phyloP scores from a whole-genome alignment of 768 basidiomycete species.

The Holtermanniella nyarrowii region DNA sequence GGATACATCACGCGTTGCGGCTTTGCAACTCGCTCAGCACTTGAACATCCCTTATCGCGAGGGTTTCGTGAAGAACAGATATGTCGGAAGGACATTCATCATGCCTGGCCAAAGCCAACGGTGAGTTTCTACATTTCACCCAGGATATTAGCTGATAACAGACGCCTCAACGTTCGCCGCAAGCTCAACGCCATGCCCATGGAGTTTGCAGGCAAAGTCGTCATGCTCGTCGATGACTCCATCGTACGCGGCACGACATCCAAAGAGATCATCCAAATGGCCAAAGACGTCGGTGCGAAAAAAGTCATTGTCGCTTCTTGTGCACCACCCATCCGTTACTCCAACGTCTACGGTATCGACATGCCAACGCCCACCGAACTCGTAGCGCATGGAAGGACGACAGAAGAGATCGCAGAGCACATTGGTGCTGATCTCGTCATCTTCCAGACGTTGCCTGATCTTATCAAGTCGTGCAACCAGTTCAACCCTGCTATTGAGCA shows the following conservation, averaged over 20 bases:
- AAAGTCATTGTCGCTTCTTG: slow-evolving; percentile 94
- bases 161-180: slow-evolving; percentile 83
- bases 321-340: slow-evolving; percentile 85
- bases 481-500: slow-evolving; percentile 63
- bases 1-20: slow-evolving; percentile 92
- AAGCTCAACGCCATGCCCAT: slow-evolving; percentile 98
- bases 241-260: slow-evolving; percentile 98
- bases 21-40: slow-evolving; percentile 86
- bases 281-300: slow-evolving; percentile 94
- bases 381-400: slow-evolving; percentile 69
- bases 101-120: slow-evolving; percentile 98
- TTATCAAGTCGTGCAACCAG: slow-evolving; percentile 72
- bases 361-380: slow-evolving; percentile 95
- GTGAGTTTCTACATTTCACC: slow-evolving; percentile 39
- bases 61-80: slow-evolving; percentile 97
- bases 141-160: slow-evolving; percentile 31
- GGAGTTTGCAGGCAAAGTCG: slow-evolving; percentile 84
- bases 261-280: slow-evolving; percentile 98
- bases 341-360: slow-evolving; percentile 98
- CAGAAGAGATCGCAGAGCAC: slow-evolving; percentile 58
- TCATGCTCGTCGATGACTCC: slow-evolving; percentile 94
- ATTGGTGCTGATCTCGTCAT: slow-evolving; percentile 95
- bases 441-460: slow-evolving; percentile 84
- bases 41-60: slow-evolving; percentile 85
- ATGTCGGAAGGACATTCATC: slow-evolving; percentile 96